phyloP scores from a whole-genome alignment of 1,139 yeast species.

The Scheffersomyces lignicola region DNA sequence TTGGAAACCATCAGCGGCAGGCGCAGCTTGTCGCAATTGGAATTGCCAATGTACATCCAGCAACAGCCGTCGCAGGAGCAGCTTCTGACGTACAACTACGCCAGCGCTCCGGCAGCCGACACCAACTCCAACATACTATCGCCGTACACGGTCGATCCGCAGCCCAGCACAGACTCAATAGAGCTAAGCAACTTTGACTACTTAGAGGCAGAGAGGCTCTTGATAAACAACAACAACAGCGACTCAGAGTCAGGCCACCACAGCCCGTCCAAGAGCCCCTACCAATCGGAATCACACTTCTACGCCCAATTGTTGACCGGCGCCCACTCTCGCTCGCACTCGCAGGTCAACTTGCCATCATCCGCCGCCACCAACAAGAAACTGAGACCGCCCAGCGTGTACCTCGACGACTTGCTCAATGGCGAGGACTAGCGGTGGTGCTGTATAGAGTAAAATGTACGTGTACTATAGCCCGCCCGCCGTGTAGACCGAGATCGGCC shows the following conservation, averaged over 20 bases:
- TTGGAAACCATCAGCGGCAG: constrained; percentile 14
- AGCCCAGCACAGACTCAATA: background rate
- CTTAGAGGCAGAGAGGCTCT: background rate
- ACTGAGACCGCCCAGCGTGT: constrained; percentile 32
- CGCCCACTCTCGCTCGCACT: background rate
- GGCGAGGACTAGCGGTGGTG: no score
- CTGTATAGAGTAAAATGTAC: no score
- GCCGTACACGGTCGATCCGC: background rate
- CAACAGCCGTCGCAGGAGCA: background rate
- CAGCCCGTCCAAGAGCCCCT: background rate
- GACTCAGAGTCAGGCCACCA: background rate
- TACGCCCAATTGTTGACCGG: constrained; percentile 1
- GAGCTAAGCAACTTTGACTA: constrained; percentile 1
- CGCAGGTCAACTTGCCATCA: background rate
- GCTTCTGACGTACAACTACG: background rate
- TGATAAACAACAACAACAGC: background rate
- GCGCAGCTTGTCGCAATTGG: constrained; percentile 11
- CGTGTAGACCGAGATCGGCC: no score
- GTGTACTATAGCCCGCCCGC: no score
- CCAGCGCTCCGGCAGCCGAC: background rate
- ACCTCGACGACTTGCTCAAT: constrained; percentile 27
- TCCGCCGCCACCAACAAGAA: background rate
- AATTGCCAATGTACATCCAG: constrained; percentile 21
- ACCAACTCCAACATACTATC: constrained; percentile 2
- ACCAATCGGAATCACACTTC: background rate